Conservation (phyloP, 2,329 filamentous ascomycete species). For the Fusarium tupiense region DNA sequence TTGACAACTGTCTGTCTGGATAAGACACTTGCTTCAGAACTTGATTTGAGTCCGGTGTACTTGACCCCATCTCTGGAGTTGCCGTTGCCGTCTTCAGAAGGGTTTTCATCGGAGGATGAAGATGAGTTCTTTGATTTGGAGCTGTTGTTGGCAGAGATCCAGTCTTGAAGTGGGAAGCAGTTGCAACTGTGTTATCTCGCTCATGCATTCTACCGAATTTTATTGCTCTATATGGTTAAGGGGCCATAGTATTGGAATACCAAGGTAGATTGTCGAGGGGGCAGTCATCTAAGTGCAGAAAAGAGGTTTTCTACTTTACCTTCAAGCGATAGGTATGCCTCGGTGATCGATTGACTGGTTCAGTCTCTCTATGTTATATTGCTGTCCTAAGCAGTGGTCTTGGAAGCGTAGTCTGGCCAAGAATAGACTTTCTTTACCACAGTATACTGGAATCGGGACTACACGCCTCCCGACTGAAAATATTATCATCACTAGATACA, state of each 20-base stretch:
- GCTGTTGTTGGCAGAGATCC: background rate
- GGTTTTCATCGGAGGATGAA: accelerated
- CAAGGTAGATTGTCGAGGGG: accelerated
- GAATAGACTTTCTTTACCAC: background rate
- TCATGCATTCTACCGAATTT: accelerated
- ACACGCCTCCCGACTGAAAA: accelerated
- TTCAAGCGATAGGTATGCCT: background rate
- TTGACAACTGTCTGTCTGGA: background rate
- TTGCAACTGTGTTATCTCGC: background rate
- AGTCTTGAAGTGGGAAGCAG: background rate
- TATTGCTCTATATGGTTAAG: background rate
- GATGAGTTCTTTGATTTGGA: background rate
- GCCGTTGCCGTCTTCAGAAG: background rate
- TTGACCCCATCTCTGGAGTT: accelerated
- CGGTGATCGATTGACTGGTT: background rate
- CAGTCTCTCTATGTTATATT: background rate
- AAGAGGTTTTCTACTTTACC: accelerated
- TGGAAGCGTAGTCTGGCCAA: no score
- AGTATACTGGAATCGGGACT: background rate
- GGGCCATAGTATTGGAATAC: background rate
- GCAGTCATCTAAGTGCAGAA: background rate
- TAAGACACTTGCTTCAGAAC: background rate
- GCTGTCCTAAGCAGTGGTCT: background rate
- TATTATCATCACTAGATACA: background rate
- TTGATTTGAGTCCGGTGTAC: background rate